Evolutionary conservation across 805 yeast species (phyloP).

Genomic region (Schwanniomyces polymorphus): DNA sequence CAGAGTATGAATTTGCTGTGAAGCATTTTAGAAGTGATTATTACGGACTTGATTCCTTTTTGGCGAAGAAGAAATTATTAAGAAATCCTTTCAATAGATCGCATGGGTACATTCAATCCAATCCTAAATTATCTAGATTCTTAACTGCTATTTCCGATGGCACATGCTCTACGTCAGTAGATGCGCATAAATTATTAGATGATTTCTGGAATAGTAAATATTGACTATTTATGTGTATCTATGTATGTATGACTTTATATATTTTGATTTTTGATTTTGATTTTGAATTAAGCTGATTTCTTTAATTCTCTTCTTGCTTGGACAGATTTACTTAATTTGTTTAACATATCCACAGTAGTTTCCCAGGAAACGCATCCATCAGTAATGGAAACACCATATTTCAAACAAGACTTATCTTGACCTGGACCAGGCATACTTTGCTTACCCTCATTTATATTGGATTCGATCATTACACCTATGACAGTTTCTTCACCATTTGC

Average conservation of each 20-base stretch:
- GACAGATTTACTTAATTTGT: conserved; percentile 79
- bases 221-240: neutral
- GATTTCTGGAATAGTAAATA: conserved; percentile 6
- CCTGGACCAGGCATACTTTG: conserved; percentile 68
- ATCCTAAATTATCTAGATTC: conserved; percentile 17
- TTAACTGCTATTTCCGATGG: conserved; percentile 10
- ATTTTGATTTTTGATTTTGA: neutral
- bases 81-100: conserved; percentile 58
- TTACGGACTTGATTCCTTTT: conserved; percentile 50
- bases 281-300: conserved; percentile 5
- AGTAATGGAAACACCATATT: conserved; percentile 95
- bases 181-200: conserved; percentile 6
- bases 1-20: conserved; percentile 57
- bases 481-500: conserved; percentile 75
- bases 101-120: conserved; percentile 35
- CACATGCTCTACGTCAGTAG: conserved; percentile 2
- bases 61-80: conserved; percentile 45
- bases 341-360: conserved; percentile 78
- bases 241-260: conserved; percentile 1
- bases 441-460: conserved; percentile 87
- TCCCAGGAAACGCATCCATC: conserved; percentile 97
- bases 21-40: conserved; percentile 54
- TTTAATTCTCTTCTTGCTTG: conserved; percentile 64
- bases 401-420: conserved; percentile 56
- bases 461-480: conserved; percentile 95